These are phyloP conservation scores for Panaeolus cyanescens DNA, from an alignment of 768 basidiomycete genomes.

Conservation along the genomic window DNA sequence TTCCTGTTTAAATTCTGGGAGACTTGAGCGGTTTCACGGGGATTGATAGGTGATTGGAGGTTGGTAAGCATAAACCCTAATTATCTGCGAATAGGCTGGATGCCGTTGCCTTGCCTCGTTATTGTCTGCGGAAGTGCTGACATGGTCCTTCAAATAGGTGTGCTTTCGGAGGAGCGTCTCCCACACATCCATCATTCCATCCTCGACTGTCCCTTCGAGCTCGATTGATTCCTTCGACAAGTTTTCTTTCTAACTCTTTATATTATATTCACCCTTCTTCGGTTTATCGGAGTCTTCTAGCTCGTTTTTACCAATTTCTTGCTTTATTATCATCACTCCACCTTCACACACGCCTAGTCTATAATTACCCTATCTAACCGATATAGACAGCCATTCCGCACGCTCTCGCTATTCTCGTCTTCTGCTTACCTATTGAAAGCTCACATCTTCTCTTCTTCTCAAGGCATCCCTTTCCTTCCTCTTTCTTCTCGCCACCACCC, in stretches of 20 bases:
- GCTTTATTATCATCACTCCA: background rate
- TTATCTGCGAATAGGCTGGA: background rate
- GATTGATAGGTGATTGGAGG: background rate
- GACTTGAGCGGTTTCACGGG: background rate
- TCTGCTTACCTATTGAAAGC: background rate
- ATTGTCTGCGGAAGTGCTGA: background rate
- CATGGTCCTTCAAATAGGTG: background rate
- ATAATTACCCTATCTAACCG: background rate
- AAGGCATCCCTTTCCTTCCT: background rate
- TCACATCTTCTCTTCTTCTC: conserved; percentile 1
- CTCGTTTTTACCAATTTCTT: background rate
- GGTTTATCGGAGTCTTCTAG: background rate
- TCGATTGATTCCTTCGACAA: no score
- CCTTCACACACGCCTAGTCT: background rate
- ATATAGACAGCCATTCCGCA: background rate
- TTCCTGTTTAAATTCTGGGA: background rate
- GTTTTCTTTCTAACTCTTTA: no score
- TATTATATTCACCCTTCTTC: background rate
- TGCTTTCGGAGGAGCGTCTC: background rate
- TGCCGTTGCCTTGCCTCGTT: background rate
- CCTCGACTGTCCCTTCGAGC: background rate
- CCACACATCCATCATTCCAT: background rate
- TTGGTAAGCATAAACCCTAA: background rate
- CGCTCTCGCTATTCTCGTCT: background rate
- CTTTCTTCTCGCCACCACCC: background rate